phyloP scores from a whole-genome alignment of 1,284 basidiomycete species.

The Ustilago esculenta region DNA sequence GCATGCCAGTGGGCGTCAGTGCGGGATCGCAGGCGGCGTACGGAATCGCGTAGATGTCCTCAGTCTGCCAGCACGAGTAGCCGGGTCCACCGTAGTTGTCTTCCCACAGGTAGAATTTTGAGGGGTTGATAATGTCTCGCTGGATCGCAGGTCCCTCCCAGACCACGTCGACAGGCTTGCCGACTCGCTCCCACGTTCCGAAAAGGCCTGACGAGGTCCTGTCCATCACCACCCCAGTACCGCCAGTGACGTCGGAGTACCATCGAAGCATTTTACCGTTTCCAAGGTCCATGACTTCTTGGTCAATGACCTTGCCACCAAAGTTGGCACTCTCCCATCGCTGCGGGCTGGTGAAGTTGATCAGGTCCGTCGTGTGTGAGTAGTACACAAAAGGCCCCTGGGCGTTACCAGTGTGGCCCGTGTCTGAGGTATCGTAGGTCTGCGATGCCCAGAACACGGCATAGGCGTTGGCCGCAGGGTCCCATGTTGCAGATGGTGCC shows the following conservation, averaged over 20 bases:
- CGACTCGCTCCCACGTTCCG: slow-evolving; percentile 26
- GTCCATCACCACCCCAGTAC: slow-evolving; percentile 29
- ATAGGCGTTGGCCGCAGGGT: slow-evolving; percentile 18
- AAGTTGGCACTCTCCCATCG: slow-evolving; percentile 30
- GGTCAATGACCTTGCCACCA: slow-evolving; percentile 29
- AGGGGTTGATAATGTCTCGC: slow-evolving; percentile 23
- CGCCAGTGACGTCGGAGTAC: slow-evolving; percentile 20
- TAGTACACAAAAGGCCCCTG: slow-evolving; percentile 24
- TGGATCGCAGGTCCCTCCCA: slow-evolving; percentile 33
- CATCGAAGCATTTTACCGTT: slow-evolving; percentile 26
- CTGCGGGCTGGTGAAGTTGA: slow-evolving; percentile 19
- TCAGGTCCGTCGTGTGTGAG: slow-evolving; percentile 24
- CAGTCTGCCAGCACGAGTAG: slow-evolving; percentile 35
- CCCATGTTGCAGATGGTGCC: slow-evolving; percentile 32
- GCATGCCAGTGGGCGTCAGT: slow-evolving; percentile 18
- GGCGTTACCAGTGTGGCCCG: slow-evolving; percentile 15
- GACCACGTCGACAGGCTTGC: slow-evolving; percentile 25
- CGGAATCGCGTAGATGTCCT: slow-evolving; percentile 14
- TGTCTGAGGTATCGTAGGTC: slow-evolving; percentile 20
- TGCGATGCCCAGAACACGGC: slow-evolving; percentile 30
- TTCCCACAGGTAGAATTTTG: slow-evolving; percentile 30
- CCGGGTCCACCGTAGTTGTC: slow-evolving; percentile 31
- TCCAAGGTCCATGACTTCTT: slow-evolving; percentile 20
- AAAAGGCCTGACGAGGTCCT: slow-evolving; percentile 18
- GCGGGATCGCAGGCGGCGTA: slow-evolving; percentile 23